Base-by-base conservation (phyloP, 1,284 basidiomycete species). In the Sporisorium sorghi region DNA sequence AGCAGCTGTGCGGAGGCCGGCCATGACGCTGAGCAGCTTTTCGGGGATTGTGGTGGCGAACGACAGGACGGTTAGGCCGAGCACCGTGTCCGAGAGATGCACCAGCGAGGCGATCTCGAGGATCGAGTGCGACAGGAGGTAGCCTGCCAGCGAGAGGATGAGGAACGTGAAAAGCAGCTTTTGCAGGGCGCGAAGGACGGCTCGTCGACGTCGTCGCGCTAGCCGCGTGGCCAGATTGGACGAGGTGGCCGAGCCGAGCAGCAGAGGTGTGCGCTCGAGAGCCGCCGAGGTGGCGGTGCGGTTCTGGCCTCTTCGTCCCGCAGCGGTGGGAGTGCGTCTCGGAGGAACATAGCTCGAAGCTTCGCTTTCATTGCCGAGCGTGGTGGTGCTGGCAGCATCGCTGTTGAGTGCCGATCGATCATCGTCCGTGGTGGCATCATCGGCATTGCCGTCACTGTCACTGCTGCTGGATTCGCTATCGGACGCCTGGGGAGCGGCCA, bases 31-130 rank as follows among this genome's bases (percentile, higher is more conserved):
- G 11, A 85, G 77, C 19, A 81, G 54, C 62, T 85, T 85, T 39
- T 84, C 84, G 0, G 84, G 84, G 8, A 85, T 52, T 15, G 84
- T 85, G 10, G 84, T 85, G 1, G 79, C 78, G 37, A 85, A 78
- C 15, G 75, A 76, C 11, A 85, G 73, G 17, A 84, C 61, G 10
- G 81, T 80, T 19, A 85, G 58, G 19, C 84, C 84, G 14, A 79
- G 60, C 0, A 81, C 63, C 1, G 80, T 75, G 21, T 83, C 73
- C 1, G 82, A 83, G 2, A 84, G 59, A 44, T 78, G 73, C 1
- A 75, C 35, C 14, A 72, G 43, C 21, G 73, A 63, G 12, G 78
- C 80, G 30, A 85, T 66, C n/a, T 67, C 69, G 5, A 81, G 56
- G 11, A 80, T 72, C 1, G 83, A 78, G 47, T 65, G 67, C 19